phyloP scores from a whole-genome alignment of 108 stramenopile species.

The Fragilaria crotonensis region DNA sequence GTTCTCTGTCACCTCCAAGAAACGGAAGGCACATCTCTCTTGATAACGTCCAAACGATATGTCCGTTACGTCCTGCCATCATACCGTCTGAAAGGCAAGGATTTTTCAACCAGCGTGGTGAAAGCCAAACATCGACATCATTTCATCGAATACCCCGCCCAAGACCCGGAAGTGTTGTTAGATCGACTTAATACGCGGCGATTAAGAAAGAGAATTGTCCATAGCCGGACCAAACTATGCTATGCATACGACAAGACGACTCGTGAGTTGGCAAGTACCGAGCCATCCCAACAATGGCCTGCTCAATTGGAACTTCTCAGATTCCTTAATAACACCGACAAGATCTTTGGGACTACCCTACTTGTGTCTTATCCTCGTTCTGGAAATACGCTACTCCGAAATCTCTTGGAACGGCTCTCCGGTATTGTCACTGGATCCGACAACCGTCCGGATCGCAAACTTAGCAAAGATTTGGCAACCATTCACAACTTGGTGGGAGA shows the following conservation, averaged over 20 bases:
- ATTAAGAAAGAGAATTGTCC: constrained; percentile 20
- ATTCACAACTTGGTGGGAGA: constrained; percentile 72
- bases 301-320: constrained; percentile 33
- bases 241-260: constrained; percentile 26
- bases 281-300: constrained; percentile 15
- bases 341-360: constrained; percentile 15
- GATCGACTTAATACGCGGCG: constrained; percentile 68
- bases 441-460: constrained; percentile 78
- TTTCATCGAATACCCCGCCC: constrained; percentile 51
- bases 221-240: not conserved
- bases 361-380: constrained; percentile 86
- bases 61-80: constrained; percentile 41
- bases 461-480: constrained; percentile 59
- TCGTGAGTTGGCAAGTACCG: constrained; percentile 21
- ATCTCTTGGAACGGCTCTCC: constrained; percentile 67
- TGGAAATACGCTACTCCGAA: constrained; percentile 82
- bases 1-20: constrained; percentile 64
- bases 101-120: not conserved
- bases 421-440: constrained; percentile 90
- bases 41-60: constrained; percentile 47
- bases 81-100: constrained; percentile 32
- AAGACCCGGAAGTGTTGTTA: constrained; percentile 55
- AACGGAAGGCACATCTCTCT: constrained; percentile 48
- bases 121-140: constrained; percentile 31
- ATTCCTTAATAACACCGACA: constrained; percentile 9